Evolutionary conservation across 169 alveolate species (phyloP).

Genomic region (Babesia ovata): DNA sequence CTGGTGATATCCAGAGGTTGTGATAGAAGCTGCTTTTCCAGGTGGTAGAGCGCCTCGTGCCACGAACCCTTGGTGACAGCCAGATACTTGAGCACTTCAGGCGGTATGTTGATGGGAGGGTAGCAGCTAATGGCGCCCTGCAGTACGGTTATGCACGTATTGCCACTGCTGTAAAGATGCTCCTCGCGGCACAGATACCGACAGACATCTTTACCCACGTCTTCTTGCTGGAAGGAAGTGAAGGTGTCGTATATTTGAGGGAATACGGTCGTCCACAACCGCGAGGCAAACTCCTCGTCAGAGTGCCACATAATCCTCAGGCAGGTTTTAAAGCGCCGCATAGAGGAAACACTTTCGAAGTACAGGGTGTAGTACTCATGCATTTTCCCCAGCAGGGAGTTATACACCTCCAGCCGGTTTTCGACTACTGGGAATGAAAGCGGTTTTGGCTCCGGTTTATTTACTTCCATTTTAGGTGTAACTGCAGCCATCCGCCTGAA

Average conservation of each 20-base stretch:
- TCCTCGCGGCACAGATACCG: slow-evolving; percentile 25
- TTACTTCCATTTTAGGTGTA: neutral
- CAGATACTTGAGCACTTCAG: slow-evolving; percentile 45
- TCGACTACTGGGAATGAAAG: neutral
- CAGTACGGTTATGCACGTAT: slow-evolving; percentile 20
- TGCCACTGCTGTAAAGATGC: slow-evolving; percentile 19
- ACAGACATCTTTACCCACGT: slow-evolving; percentile 21
- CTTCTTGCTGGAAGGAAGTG: slow-evolving; percentile 31
- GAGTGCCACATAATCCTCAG: slow-evolving; percentile 41
- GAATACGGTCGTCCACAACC: slow-evolving; percentile 32
- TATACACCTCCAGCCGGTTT: neutral
- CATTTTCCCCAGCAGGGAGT: neutral
- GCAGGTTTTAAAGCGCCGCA: slow-evolving; percentile 5
- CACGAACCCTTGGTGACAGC: slow-evolving; percentile 35
- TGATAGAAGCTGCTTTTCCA: slow-evolving; percentile 58
- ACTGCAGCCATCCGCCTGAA: slow-evolving; percentile 14
- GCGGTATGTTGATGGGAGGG: slow-evolving; percentile 49
- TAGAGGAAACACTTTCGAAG: neutral
- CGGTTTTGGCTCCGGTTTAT: neutral
- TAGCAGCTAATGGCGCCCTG: slow-evolving; percentile 34
- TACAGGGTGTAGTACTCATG: slow-evolving; percentile 12
- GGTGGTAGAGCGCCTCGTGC: slow-evolving; percentile 38
- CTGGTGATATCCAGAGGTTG: slow-evolving; percentile 67
- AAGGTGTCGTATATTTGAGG: slow-evolving; percentile 39
- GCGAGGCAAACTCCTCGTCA: slow-evolving; percentile 34